A percentile compares a stretch with the other conserved stretches of the same genome.
Evolutionary conservation across 2,329 filamentous ascomycete species (phyloP).

Genomic region (Pleochaeta shiraiana): DNA sequence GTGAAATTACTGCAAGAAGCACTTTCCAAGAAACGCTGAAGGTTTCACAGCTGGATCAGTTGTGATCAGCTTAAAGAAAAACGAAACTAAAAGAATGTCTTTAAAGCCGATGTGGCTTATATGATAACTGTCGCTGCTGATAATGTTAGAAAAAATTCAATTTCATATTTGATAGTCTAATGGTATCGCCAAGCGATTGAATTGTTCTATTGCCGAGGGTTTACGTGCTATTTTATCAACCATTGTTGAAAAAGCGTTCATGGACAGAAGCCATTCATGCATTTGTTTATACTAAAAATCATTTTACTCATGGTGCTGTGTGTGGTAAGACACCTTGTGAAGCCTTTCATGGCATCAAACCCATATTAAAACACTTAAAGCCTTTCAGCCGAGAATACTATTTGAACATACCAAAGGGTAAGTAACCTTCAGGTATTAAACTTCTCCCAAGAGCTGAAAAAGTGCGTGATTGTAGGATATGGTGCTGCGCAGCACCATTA

Average conservation of each 20-base stretch:
- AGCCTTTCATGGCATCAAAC: not conserved
- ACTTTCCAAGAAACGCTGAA: too few relatives aligned
- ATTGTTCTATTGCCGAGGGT: not conserved
- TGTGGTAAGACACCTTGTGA: not conserved
- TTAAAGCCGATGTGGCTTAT: too few relatives aligned
- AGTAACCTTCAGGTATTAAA: not conserved
- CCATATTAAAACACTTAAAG: not conserved
- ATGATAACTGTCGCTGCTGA: too few relatives aligned
- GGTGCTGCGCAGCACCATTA: not conserved
- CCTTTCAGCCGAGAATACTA: not conserved
- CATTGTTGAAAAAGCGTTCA: not conserved
- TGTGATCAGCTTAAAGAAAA: too few relatives aligned
- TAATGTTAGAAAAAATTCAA: too few relatives aligned
- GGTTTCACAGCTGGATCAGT: too few relatives aligned
- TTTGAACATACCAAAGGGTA: not conserved
- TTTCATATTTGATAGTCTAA: too few relatives aligned
- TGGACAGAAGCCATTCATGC: not conserved
- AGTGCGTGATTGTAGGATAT: not conserved
- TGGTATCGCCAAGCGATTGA: not conserved
- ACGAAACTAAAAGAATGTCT: too few relatives aligned
- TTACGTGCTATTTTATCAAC: not conserved
- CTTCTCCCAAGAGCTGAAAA: conserved; percentile 1
- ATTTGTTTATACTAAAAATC: not conserved
- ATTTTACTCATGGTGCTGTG: not conserved
- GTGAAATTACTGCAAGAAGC: too few relatives aligned